A percentile compares a stretch with the other conserved stretches of the same genome.
Evolutionary conservation across 2,329 filamentous ascomycete genomes (phyloP).

Genomic region (Fusarium gaditjirri): DNA sequence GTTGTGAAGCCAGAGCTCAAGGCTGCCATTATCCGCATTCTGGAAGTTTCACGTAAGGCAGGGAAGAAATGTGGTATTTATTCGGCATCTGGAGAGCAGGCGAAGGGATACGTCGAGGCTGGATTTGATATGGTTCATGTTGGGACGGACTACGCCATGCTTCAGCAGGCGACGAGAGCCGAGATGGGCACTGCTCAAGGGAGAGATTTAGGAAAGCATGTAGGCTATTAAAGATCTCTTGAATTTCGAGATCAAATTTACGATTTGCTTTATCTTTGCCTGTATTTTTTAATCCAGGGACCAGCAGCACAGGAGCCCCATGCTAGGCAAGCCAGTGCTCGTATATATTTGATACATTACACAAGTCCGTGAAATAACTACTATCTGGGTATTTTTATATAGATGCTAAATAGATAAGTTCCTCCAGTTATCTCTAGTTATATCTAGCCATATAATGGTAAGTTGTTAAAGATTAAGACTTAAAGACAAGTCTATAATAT

Average conservation of each 20-base stretch:
- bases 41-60: background rate
- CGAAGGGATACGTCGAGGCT: constrained; percentile 1
- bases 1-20: constrained; percentile 2
- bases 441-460: no score
- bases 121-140: constrained; percentile 16
- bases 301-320: no score
- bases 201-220: background rate
- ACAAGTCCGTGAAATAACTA: no score
- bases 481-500: constrained; percentile 6
- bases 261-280: rapidly evolving
- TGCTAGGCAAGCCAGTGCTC: no score
- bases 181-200: constrained; percentile 5
- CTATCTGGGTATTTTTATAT: no score
- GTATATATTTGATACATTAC: no score
- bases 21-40: background rate
- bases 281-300: no score
- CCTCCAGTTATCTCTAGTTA: no score
- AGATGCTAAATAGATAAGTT: no score
- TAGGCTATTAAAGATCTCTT: background rate
- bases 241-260: background rate
- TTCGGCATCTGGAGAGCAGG: background rate
- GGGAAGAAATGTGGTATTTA: constrained; percentile 17
- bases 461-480: constrained; percentile 8
- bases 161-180: background rate
- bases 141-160: background rate